These are phyloP conservation scores for Kodamaea sagamina DNA, from an alignment of 805 yeast genomes.

Conservation along the genomic window DNA sequence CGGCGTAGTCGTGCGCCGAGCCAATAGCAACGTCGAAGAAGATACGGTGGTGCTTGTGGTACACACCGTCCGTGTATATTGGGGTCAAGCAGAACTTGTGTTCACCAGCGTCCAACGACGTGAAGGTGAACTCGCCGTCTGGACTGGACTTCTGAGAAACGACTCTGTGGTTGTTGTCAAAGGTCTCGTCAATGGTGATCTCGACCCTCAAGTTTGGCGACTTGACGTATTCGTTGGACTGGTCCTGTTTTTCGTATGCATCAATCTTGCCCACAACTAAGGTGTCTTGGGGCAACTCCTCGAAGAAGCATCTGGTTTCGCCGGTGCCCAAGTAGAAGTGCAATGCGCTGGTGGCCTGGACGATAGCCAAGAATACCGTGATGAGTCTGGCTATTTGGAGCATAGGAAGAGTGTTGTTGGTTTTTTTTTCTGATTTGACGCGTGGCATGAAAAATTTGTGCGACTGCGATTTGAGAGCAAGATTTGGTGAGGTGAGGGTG, in stretches of 20 bases:
- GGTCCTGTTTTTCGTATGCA: slow-evolving; percentile 59
- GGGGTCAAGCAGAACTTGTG: slow-evolving; percentile 76
- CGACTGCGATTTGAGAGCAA: too few relatives aligned
- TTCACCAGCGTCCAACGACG: slow-evolving; percentile 81
- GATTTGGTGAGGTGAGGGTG: too few relatives aligned
- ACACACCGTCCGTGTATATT: slow-evolving; percentile 67
- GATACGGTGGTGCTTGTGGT: slow-evolving; percentile 63
- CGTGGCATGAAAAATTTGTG: slow-evolving; percentile 8
- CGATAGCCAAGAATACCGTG: slow-evolving; percentile 15
- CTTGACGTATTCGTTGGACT: slow-evolving; percentile 48
- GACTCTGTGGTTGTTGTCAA: slow-evolving; percentile 81
- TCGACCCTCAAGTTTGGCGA: slow-evolving; percentile 60
- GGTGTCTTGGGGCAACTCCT: slow-evolving; percentile 76
- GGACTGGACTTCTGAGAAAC: slow-evolving; percentile 63
- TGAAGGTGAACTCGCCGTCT: slow-evolving; percentile 72
- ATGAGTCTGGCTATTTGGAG: slow-evolving; percentile 13
- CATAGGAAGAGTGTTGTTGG: slow-evolving; percentile 9
- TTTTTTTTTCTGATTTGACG: slow-evolving; percentile 8
- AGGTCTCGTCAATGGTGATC: slow-evolving; percentile 70
- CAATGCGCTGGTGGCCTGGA: slow-evolving; percentile 43
- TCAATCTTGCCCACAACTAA: slow-evolving; percentile 76
- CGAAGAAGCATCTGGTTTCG: slow-evolving; percentile 78
- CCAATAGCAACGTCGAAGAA: slow-evolving; percentile 73
- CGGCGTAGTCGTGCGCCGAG: slow-evolving; percentile 60
- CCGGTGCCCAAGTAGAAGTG: slow-evolving; percentile 82